Evolutionary conservation across 345 rosid species (phyloP), one percentile per base, ranked within the genome.

Genomic region (Mallotus nudiflorus): DNA sequence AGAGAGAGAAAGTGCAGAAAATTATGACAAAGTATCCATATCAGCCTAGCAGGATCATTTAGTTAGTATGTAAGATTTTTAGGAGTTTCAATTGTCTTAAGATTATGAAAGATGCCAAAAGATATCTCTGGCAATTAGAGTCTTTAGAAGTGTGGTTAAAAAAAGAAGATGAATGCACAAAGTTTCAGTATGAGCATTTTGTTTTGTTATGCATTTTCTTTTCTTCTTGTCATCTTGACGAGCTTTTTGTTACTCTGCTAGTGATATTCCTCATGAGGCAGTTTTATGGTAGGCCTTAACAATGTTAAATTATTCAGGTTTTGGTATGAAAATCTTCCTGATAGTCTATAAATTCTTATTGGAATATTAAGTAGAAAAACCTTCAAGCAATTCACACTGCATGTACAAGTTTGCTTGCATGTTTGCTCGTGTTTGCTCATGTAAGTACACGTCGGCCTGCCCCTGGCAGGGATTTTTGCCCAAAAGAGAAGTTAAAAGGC

Each of bases 221-320:
- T 37, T n/a, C 18, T 19, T 0, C 5, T 31, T 33, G 24, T 15
- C 18, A 22, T 3, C 6, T 50, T 27, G 28, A 42, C 48, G 20
- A 14, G 57, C 31, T 28, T 16, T 4, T 56, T 59, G 31, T 58
- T 24, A 12, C n/a, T 16, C 56, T 31, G 31, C 24, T 31, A n/a
- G 18, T 22, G 72, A 18, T 69, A 48, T 2, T 9, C 18, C 29
- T 18, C 55, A 45, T 67, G 52, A 18, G n/a, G n/a, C 37, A 12
- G 46, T 55, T 40, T n/a, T n/a, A n/a, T 37, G 33, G 15, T 56
- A 22, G 73, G 18, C 66, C 52, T 33, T 64, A 20, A 18, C n/a
- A 53, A n/a, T 72, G 51, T 72, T 65, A 27, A 62, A 42, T 12
- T 39, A 37, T 29, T 62, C n/a, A 53, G 2, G 12, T 14, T 40